phyloP scores from a whole-genome alignment of 2,329 filamentous ascomycete species.

The Huntiella savannae region DNA sequence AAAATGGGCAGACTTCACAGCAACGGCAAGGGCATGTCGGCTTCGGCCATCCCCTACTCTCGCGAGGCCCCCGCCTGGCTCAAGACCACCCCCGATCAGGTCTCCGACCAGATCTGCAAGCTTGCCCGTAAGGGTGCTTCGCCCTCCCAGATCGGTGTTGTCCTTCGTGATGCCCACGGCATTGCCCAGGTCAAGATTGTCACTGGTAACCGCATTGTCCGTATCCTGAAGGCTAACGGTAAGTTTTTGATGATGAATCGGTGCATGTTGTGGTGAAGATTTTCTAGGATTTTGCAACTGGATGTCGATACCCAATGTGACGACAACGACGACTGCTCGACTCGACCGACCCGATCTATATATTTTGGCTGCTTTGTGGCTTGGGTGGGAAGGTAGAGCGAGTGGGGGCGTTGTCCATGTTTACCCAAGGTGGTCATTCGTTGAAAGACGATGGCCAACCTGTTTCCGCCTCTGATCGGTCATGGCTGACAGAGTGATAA shows the following conservation, averaged over 20 bases:
- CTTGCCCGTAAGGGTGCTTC: conserved; percentile 97
- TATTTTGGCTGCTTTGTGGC: conserved; percentile 12
- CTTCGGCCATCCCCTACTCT: conserved; percentile 92
- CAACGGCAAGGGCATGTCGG: conserved; percentile 98
- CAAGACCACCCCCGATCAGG: conserved; percentile 96
- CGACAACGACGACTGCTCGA: conserved; percentile 17
- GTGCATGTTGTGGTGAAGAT: too few relatives aligned
- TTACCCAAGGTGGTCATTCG: conserved; percentile 10
- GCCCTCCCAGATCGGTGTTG: conserved; percentile 93
- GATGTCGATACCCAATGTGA: conserved; percentile 6
- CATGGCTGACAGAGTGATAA: conserved; percentile 84
- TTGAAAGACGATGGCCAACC: conserved; percentile 9
- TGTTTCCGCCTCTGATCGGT: conserved; percentile 67
- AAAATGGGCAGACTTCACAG: conserved; percentile 96
- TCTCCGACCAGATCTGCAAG: conserved; percentile 98
- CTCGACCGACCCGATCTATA: conserved; percentile 14
- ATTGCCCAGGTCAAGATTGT: conserved; percentile 96
- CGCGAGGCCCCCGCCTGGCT: conserved; percentile 84
- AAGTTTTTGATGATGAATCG: conserved; percentile 30
- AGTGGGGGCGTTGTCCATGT: conserved; percentile 9
- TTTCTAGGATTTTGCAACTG: conserved; percentile 10
- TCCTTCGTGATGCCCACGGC: conserved; percentile 95
- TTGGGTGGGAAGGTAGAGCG: background rate
- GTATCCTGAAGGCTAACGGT: conserved; percentile 96
- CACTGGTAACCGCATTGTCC: conserved; percentile 98